Conservation (phyloP, 176 grass and related monocot genomes). For the Poa pratensis region DNA sequence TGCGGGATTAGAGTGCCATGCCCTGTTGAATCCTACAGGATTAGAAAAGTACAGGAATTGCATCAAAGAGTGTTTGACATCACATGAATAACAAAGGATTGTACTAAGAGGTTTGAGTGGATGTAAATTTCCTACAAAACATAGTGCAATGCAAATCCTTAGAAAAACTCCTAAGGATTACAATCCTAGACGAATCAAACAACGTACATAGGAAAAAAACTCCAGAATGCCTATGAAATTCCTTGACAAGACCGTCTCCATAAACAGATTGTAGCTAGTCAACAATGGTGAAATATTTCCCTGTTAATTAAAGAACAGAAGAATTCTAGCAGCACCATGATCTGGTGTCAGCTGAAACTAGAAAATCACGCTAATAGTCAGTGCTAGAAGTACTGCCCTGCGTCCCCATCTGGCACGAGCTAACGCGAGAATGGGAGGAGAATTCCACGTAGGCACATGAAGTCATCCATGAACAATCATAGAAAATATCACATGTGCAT, state of each 20-base stretch:
- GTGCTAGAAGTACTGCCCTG: neutral
- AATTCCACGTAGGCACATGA: slow-evolving; percentile 13
- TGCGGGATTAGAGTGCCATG: neutral
- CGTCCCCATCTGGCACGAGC: neutral
- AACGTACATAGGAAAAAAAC: neutral
- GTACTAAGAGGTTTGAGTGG: neutral
- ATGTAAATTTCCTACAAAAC: neutral
- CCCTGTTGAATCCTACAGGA: neutral
- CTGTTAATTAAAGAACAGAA: neutral
- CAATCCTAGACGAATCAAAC: neutral
- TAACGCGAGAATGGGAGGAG: slow-evolving; percentile 27
- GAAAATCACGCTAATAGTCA: neutral
- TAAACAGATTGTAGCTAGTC: slow-evolving; percentile 19
- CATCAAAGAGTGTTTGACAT: neutral
- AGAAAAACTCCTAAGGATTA: neutral
- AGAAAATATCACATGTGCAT: neutral
- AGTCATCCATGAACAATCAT: slow-evolving; percentile 11
- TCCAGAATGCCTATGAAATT: neutral
- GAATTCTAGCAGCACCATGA: slow-evolving; percentile 22
- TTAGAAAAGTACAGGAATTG: neutral
- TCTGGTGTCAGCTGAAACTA: slow-evolving; percentile 9
- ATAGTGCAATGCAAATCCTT: neutral
- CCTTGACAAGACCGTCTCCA: neutral
- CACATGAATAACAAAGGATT: neutral
- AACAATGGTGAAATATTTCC: neutral